Base-by-base conservation (phyloP, 495 filamentous ascomycete species). In the Lophiotrema nucula region DNA sequence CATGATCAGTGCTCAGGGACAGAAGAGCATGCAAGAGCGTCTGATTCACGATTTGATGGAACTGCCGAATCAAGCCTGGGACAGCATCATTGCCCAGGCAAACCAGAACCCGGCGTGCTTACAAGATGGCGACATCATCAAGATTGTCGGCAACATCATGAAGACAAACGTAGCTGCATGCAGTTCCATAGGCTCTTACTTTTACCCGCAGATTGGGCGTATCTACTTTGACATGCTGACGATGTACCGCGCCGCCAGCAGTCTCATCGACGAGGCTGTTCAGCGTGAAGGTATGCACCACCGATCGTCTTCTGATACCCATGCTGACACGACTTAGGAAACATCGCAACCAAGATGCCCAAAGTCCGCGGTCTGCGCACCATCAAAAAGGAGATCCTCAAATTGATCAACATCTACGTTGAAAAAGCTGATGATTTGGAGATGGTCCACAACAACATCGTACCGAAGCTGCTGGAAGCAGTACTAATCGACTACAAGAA, bases 361-460 rank as follows among this genome's bases (percentile, higher is more conserved):
- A 90, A 87, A 77, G 92, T 97, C 61, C 85, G 93, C 57, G 93
- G 93, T 18, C 77, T 99, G 54, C 84, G 93, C 42, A 99, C 93
- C 12, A 96, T 99, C 78, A 99, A 99, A 76, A 97, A 97, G 76
- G 93, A 99, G 69, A 99, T 99, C 39, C 75, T 99, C 55, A 99
- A 99, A 73, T 84, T 99, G 52, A 92, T 99, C 55, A 95, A 97
- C 73, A 93, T 85, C 8, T 99, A 96, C 65, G 90, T 99, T 23
- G 90, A 97, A 62, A 97, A 96, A 75, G 90, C 95, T 2, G 95
- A 99, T 70, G 93, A 99, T 68, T 74, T 91, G 23, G 90, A 96
- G 65, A 91, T 92, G 78, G 86, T 99, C 50, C 88, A 90, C 60
- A 81, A 81, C 61, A 96, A 89, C 67, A 90, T 99, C 75, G 90